Percentiles rank a stretch among this genome's conserved stretches.
These are phyloP conservation scores for Arthrobotrys sphaeroides DNA, from an alignment of 2,329 filamentous ascomycete genomes.

Conservation along the genomic window DNA sequence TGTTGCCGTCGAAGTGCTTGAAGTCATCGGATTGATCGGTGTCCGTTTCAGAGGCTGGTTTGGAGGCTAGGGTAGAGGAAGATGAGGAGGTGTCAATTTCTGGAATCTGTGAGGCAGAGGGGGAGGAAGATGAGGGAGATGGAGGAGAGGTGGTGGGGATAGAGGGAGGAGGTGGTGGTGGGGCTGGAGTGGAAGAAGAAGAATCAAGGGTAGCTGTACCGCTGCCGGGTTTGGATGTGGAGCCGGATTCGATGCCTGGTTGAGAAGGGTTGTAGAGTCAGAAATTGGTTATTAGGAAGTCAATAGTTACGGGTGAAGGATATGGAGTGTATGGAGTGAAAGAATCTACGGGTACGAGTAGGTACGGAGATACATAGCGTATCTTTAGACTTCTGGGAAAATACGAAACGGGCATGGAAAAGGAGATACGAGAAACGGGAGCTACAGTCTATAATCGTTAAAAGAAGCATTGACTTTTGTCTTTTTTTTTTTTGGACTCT, in stretches of 20 bases:
- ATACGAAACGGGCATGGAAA: not conserved
- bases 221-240: not conserved
- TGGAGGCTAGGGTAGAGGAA: constrained; percentile 8
- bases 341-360: not conserved
- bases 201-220: constrained; percentile 3
- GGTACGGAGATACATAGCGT: not conserved
- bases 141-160: not conserved
- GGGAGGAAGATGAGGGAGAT: not conserved
- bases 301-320: not conserved
- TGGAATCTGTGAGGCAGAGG: constrained; percentile 1
- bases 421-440: constrained; percentile 24
- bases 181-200: not conserved
- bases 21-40: constrained; percentile 43
- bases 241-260: not conserved
- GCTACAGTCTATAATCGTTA: constrained; percentile 54
- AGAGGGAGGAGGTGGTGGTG: not conserved
- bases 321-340: not conserved
- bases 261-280: constrained; percentile 4
- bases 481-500: not conserved
- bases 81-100: constrained; percentile 20
- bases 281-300: not conserved
- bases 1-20: not conserved
- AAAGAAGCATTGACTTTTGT: constrained; percentile 50
- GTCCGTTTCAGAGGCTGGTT: constrained; percentile 47
- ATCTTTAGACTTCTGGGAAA: not conserved